Evolutionary conservation across 306 rosid genomes (phyloP).

Genomic region (Acmispon strigosus): DNA sequence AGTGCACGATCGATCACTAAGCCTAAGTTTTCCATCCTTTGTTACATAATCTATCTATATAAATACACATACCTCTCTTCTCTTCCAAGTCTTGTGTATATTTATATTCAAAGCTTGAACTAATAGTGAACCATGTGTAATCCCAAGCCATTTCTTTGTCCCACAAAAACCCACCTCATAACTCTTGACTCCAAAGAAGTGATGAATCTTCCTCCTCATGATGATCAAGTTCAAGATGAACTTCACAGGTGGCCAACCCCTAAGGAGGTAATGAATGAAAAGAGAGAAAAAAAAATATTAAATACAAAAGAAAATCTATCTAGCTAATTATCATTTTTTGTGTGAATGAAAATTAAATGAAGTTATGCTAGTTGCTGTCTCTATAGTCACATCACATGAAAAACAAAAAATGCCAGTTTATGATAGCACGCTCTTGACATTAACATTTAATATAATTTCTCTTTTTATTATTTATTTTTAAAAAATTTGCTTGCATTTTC

Average conservation of each 20-base stretch:
- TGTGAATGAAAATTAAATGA: constrained; percentile 13
- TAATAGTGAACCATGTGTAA: constrained; percentile 36
- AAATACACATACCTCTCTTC: background rate
- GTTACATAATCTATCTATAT: background rate
- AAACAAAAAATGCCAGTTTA: background rate
- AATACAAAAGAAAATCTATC: background rate
- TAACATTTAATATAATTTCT: background rate
- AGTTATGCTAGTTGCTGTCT: constrained; percentile 6
- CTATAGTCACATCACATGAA: constrained; percentile 3
- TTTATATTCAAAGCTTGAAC: background rate
- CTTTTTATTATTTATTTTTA: background rate
- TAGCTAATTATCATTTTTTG: background rate
- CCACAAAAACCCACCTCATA: constrained; percentile 43
- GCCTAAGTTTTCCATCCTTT: constrained; percentile 1
- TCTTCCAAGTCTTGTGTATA: background rate
- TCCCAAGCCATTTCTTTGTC: constrained; percentile 45
- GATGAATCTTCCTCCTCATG: constrained; percentile 10
- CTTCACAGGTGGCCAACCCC: constrained; percentile 79
- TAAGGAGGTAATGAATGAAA: constrained; percentile 53
- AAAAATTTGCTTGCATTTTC: too few relatives aligned
- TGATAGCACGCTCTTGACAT: background rate
- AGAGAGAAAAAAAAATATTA: background rate
- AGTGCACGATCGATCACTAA: constrained; percentile 5
- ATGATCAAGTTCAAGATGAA: constrained; percentile 31
- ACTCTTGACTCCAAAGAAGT: constrained; percentile 27